Percentiles rank a stretch among this genome's conserved stretches.
These are phyloP conservation scores for Vitrella brassicaformis DNA, from an alignment of 73 alveolate species.

Conservation along the genomic window DNA sequence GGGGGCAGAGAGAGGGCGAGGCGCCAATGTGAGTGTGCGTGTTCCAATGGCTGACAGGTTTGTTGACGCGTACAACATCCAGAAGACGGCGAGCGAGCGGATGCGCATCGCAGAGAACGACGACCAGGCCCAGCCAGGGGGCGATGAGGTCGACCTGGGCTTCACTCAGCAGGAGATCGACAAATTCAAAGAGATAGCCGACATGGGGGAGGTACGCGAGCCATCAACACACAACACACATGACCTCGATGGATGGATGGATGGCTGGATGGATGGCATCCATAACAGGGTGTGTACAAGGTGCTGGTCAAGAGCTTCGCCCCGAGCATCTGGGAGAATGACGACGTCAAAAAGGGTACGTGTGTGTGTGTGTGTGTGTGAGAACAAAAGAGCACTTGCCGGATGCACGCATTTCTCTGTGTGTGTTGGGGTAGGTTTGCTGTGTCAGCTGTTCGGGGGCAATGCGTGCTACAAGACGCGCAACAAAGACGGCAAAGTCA, in stretches of 20 bases:
- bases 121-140: neutral
- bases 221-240: too few species aligned
- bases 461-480: conserved; percentile 23
- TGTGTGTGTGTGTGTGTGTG: neutral
- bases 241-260: too few species aligned
- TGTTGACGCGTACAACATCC: too few species aligned
- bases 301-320: conserved; percentile 82
- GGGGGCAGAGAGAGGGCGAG: too few species aligned
- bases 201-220: neutral
- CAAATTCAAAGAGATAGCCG: neutral
- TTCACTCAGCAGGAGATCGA: too few species aligned
- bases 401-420: neutral
- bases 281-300: conserved; percentile 52
- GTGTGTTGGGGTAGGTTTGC: conserved; percentile 70
- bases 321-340: conserved; percentile 94
- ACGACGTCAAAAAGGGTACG: conserved; percentile 75
- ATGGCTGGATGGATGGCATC: too few species aligned
- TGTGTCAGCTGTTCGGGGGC: conserved; percentile 96
- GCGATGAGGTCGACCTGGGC: neutral
- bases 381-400: neutral
- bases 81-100: too few species aligned
- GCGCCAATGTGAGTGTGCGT: too few species aligned
- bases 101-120: neutral
- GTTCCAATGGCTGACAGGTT: too few species aligned
- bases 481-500: conserved; percentile 84